Percentiles rank a stretch among this genome's conserved stretches.
These are phyloP conservation scores for Cyclotella kingstonii DNA, from an alignment of 108 stramenopile genomes.

Conservation along the genomic window DNA sequence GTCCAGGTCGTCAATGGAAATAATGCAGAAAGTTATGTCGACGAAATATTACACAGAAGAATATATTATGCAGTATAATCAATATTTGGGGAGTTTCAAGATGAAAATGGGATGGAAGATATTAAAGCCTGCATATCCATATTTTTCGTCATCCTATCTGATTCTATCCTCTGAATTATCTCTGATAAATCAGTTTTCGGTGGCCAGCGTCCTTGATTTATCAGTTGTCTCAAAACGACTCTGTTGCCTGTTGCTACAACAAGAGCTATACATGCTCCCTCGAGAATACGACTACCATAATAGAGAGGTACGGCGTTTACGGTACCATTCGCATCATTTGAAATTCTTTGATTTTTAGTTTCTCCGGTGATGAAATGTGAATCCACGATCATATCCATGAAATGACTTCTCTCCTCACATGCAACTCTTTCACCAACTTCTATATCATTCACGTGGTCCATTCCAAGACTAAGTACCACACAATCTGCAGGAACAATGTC, in stretches of 20 bases:
- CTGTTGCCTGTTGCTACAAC: conserved; percentile 63
- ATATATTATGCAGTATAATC: too few relatives aligned
- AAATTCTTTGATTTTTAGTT: conserved; percentile 46
- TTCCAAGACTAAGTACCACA: conserved; percentile 48
- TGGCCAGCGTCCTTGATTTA: conserved; percentile 65
- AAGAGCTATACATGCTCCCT: conserved; percentile 69
- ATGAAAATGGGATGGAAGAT: conserved; percentile 7
- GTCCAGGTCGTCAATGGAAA: too few relatives aligned
- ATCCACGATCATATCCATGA: conserved; percentile 63
- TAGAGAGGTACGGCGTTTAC: conserved; percentile 37
- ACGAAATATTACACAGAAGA: too few relatives aligned
- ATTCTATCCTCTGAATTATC: conserved; percentile 17
- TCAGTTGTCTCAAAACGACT: conserved; percentile 60
- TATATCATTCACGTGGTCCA: conserved; percentile 31
- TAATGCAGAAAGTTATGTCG: too few relatives aligned
- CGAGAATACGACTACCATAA: conserved; percentile 69
- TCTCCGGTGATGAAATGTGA: conserved; percentile 64
- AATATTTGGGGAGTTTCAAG: too few relatives aligned
- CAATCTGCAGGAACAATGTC: conserved; percentile 86
- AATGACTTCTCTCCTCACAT: background rate
- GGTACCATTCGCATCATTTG: conserved; percentile 20
- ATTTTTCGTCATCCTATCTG: conserved; percentile 10
- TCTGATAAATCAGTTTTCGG: conserved; percentile 46
- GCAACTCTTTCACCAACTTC: conserved; percentile 25
- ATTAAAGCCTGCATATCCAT: conserved; percentile 13